These are phyloP conservation scores for Paramyrothecium roridum DNA, from an alignment of 2,329 filamentous ascomycete species.

Conservation along the genomic window DNA sequence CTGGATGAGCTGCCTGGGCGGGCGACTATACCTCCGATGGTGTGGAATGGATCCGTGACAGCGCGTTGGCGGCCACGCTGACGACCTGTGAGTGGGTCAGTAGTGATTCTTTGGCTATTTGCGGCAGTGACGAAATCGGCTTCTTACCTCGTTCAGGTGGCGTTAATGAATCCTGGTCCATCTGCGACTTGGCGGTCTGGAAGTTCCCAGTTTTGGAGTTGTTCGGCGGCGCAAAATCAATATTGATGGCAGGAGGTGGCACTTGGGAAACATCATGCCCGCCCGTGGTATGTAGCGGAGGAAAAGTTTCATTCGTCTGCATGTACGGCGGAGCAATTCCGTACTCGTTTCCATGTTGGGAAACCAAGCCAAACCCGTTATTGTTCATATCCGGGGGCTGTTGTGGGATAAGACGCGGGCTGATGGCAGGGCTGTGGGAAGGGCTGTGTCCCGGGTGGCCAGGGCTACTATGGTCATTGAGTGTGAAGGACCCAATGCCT, in stretches of 20 bases:
- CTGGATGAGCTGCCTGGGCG: constrained; percentile 36
- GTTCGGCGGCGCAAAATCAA: constrained; percentile 78
- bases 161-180: constrained; percentile 76
- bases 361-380: constrained; percentile 39
- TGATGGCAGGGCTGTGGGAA: constrained; percentile 69
- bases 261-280: constrained; percentile 68
- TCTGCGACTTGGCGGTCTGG: constrained; percentile 55
- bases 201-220: constrained; percentile 38
- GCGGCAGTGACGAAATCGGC: not conserved
- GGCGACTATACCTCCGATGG: constrained; percentile 35
- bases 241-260: constrained; percentile 92
- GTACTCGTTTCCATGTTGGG: constrained; percentile 34
- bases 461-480: constrained; percentile 71
- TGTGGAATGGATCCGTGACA: constrained; percentile 59
- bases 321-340: constrained; percentile 29
- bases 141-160: constrained; percentile 68
- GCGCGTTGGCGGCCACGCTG: constrained; percentile 49
- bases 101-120: not conserved
- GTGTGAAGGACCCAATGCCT: constrained; percentile 74
- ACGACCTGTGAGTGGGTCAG: constrained; percentile 32
- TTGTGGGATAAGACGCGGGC: constrained; percentile 57
- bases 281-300: constrained; percentile 43
- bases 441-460: constrained; percentile 71
- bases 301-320: constrained; percentile 47
- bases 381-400: constrained; percentile 51